Evolutionary conservation across 139 green algal species (phyloP).

Genomic region (Edaphochlamys debaryana): DNA sequence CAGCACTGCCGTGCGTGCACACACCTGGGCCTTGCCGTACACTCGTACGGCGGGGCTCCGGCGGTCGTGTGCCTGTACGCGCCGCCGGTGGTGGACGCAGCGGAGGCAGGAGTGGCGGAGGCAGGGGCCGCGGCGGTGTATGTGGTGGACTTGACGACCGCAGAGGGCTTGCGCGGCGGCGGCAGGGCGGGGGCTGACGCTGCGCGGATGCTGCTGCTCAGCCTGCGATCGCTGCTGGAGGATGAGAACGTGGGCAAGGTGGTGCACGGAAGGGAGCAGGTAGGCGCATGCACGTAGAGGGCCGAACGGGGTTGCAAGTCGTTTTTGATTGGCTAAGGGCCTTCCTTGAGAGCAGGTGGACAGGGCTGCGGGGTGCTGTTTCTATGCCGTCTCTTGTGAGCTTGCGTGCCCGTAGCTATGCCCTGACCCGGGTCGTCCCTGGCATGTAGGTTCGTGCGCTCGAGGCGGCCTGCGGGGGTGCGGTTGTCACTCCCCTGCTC

Average conservation of each 20-base stretch:
- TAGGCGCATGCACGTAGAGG: too few species aligned
- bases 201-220: not conserved
- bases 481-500: not conserved
- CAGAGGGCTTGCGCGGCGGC: not conserved
- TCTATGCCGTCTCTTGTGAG: too few species aligned
- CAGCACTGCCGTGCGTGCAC: not conserved
- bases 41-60: not conserved
- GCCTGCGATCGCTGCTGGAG: not conserved
- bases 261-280: not conserved
- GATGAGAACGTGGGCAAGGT: conserved; percentile 9
- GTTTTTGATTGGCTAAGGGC: not conserved
- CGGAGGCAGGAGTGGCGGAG: too few species aligned
- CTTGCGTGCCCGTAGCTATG: too few species aligned
- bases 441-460: too few species aligned
- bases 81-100: not conserved
- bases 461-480: too few species aligned
- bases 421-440: too few species aligned
- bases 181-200: not conserved
- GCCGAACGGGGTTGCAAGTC: not conserved
- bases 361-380: too few species aligned
- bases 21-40: conserved; percentile 7
- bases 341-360: too few species aligned
- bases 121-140: conserved; percentile 11
- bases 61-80: conserved; percentile 18
- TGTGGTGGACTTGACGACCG: not conserved